Evolutionary conservation across 768 basidiomycete genomes (phyloP).

Genomic region (Lactarius deliciosus): DNA sequence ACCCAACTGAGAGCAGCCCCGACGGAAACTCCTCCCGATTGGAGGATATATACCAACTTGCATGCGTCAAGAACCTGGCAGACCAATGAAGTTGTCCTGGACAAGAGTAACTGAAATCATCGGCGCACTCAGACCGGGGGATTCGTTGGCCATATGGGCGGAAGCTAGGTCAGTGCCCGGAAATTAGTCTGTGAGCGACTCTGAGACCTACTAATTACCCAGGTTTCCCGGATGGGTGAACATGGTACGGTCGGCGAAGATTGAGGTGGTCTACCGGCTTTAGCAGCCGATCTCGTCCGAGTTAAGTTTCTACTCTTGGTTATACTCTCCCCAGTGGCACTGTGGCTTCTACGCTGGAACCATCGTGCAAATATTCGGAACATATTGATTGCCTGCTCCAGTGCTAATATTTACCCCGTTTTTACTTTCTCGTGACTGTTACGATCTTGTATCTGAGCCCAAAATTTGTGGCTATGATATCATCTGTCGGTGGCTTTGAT

Average conservation of each 20-base stretch:
- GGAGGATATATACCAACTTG: slow-evolving; percentile 1
- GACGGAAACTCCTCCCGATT: neutral
- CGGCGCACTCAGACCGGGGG: neutral
- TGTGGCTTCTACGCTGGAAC: neutral
- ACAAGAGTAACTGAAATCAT: neutral
- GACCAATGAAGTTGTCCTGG: slow-evolving; percentile 1
- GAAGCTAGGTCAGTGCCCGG: neutral
- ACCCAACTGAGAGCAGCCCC: neutral
- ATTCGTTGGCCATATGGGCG: slow-evolving; percentile 1
- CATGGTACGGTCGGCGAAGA: slow-evolving; percentile 1
- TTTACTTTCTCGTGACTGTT: neutral
- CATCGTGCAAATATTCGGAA: neutral
- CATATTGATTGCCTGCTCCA: neutral
- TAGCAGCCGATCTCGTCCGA: neutral
- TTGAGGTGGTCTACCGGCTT: slow-evolving; percentile 6
- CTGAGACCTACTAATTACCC: neutral
- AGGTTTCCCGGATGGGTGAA: slow-evolving; percentile 7
- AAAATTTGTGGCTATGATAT: no score
- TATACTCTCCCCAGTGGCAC: neutral
- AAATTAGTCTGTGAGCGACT: neutral
- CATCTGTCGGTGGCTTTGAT: neutral
- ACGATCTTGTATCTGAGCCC: neutral
- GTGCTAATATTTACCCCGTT: neutral
- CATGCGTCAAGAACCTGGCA: slow-evolving; percentile 6
- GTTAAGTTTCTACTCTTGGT: neutral